A percentile compares a stretch with the other conserved stretches of the same genome.
Evolutionary conservation across 2,329 filamentous ascomycete species (phyloP).

Genomic region (Arthroderma sp.): DNA sequence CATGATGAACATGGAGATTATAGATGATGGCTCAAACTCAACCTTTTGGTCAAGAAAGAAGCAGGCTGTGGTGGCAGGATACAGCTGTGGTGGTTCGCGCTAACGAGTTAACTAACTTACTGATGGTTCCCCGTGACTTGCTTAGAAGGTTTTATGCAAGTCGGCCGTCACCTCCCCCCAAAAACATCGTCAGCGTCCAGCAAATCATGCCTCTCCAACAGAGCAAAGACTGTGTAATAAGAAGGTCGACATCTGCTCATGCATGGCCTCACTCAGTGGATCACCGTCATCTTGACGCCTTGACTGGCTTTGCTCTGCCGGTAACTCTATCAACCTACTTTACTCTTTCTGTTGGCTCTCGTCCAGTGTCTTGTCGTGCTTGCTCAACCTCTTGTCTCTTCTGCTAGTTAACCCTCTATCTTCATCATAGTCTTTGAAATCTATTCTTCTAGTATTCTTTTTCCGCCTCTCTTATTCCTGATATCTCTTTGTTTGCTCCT

Average conservation of each 20-base stretch:
- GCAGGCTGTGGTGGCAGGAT: too few relatives aligned
- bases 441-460: not conserved
- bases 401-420: not conserved
- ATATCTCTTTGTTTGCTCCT: too few relatives aligned
- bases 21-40: too few relatives aligned
- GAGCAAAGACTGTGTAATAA: slow-evolving; percentile 2
- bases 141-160: not conserved
- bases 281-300: not conserved
- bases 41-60: too few relatives aligned
- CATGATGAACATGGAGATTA: too few relatives aligned
- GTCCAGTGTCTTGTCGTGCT: not conserved
- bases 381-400: not conserved
- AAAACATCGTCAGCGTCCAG: slow-evolving; percentile 1
- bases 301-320: not conserved
- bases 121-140: too few relatives aligned
- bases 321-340: not conserved
- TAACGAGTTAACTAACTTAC: too few relatives aligned
- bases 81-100: too few relatives aligned
- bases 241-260: not conserved
- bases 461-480: too few relatives aligned
- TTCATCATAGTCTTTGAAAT: not conserved
- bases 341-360: not conserved
- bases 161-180: not conserved
- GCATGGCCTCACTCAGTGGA: not conserved
- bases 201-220: slow-evolving; percentile 8